Conservation (phyloP, 805 yeast species). For the Debaryomyces castellii region DNA sequence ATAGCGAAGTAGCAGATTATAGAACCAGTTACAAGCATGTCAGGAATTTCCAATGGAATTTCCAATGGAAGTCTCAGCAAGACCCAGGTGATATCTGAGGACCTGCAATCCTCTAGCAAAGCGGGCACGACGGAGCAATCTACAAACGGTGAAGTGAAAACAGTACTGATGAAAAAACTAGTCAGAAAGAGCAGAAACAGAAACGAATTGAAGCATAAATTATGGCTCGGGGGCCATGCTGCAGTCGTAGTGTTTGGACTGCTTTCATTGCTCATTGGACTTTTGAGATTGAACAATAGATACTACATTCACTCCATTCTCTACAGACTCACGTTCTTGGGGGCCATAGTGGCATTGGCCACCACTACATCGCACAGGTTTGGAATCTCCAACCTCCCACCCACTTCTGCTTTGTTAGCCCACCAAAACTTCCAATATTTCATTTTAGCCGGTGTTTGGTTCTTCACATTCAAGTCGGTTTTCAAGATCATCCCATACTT, state of each 20-base stretch:
- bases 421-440: slow-evolving; percentile 76
- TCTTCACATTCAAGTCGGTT: slow-evolving; percentile 59
- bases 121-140: slow-evolving; percentile 5
- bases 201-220: slow-evolving; percentile 42
- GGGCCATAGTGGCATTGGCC: slow-evolving; percentile 52
- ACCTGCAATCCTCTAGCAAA: neutral
- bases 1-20: neutral
- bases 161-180: slow-evolving; percentile 21
- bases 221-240: slow-evolving; percentile 61
- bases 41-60: slow-evolving; percentile 6
- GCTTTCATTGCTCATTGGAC: slow-evolving; percentile 35
- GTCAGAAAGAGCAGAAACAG: slow-evolving; percentile 26
- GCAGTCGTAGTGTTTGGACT: slow-evolving; percentile 46
- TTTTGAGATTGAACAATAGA: slow-evolving; percentile 37
- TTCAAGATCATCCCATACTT: slow-evolving; percentile 65
- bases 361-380: slow-evolving; percentile 59
- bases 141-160: slow-evolving; percentile 12
- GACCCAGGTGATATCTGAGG: neutral
- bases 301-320: slow-evolving; percentile 47
- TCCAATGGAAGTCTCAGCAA: slow-evolving; percentile 1
- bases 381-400: slow-evolving; percentile 57
- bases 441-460: slow-evolving; percentile 56
- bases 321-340: slow-evolving; percentile 57
- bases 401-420: slow-evolving; percentile 61
- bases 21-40: slow-evolving; percentile 1